Evolutionary conservation across 257 asterid species (phyloP).

Genomic region (Lithospermum erythrorhizon): DNA sequence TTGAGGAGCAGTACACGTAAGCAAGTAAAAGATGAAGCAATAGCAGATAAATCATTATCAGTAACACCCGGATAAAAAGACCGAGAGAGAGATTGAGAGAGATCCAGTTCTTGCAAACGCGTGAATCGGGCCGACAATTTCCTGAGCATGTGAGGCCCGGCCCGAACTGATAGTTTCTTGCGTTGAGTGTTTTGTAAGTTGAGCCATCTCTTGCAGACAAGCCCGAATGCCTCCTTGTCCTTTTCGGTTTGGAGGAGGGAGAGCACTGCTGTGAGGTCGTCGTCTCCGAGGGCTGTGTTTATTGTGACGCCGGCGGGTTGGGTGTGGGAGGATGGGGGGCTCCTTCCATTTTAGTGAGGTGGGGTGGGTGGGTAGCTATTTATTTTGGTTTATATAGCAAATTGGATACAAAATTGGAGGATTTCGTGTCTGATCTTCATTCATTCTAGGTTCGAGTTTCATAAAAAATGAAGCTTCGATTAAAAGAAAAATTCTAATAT

Average conservation of each 20-base stretch:
- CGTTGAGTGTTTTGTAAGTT: slow-evolving; percentile 73
- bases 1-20: slow-evolving; percentile 45
- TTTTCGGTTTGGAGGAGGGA: slow-evolving; percentile 35
- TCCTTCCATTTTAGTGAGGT: background rate
- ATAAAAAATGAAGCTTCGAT: too few species aligned
- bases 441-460: too few species aligned
- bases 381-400: background rate
- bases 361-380: background rate
- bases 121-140: slow-evolving; percentile 70
- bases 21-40: slow-evolving; percentile 56
- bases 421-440: too few species aligned
- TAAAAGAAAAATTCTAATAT: too few species aligned
- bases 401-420: too few species aligned
- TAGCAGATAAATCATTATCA: slow-evolving; percentile 69
- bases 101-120: slow-evolving; percentile 63
- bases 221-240: slow-evolving; percentile 72
- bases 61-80: slow-evolving; percentile 92
- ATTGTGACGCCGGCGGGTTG: slow-evolving; percentile 24
- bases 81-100: slow-evolving; percentile 71
- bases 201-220: slow-evolving; percentile 95
- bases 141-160: slow-evolving; percentile 91
- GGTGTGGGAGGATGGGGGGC: background rate
- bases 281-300: slow-evolving; percentile 64
- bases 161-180: slow-evolving; percentile 62
- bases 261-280: slow-evolving; percentile 69